Conservation (phyloP, 352 stramenopile genomes). For the Hyaloperonospora brassicae region DNA sequence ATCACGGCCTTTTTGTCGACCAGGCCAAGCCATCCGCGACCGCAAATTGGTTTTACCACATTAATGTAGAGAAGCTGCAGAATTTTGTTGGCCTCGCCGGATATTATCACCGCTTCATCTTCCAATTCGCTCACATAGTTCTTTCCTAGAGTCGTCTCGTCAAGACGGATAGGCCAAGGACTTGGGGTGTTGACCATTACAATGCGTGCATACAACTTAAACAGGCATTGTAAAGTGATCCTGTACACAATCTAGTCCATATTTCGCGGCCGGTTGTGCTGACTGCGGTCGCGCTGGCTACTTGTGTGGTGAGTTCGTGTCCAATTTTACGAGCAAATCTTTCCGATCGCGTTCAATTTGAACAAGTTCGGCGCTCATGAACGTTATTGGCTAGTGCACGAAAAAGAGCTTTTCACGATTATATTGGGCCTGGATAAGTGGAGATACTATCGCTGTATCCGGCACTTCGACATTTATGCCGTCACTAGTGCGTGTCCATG, state of each 20-base stretch:
- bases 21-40: constrained; percentile 18
- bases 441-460: constrained; percentile 3
- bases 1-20: constrained; percentile 14
- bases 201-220: constrained; percentile 16
- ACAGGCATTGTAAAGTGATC: constrained; percentile 17
- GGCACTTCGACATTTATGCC: constrained; percentile 7
- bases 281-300: not conserved
- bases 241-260: not conserved
- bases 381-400: not conserved
- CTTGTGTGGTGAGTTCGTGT: not conserved
- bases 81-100: constrained; percentile 24
- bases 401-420: constrained; percentile 15
- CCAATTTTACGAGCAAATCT: not conserved
- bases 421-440: constrained; percentile 6
- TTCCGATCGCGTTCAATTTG: not conserved
- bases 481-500: too few species aligned
- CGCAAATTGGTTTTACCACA: constrained; percentile 7
- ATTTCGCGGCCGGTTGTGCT: not conserved
- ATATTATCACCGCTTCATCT: constrained; percentile 29
- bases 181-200: constrained; percentile 10
- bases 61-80: constrained; percentile 14
- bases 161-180: constrained; percentile 19
- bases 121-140: constrained; percentile 10
- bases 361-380: constrained; percentile 2
- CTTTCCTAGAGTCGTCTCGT: constrained; percentile 19